Base-by-base conservation (phyloP, 176 grass and related monocot genomes). In the Raddia guianensis region DNA sequence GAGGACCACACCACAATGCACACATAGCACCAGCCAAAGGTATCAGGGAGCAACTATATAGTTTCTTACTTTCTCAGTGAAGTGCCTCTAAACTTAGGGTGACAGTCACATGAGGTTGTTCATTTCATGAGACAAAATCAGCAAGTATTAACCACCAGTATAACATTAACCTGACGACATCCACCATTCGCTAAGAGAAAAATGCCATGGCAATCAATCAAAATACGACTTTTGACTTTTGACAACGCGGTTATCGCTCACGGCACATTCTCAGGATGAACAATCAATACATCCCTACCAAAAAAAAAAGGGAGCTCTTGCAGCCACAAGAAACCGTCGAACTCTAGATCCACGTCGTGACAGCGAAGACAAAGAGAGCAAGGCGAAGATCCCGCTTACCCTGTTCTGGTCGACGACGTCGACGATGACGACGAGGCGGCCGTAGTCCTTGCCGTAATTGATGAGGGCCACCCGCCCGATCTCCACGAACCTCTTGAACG, bases 361-460 rank as follows among this genome's bases (percentile, higher is more conserved):
- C 37, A 68, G 7, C 55, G 10, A 12, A 62, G 27, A 5, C 12
- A 62, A 62, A 0, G 1, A 33, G 3, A 6, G 3, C 15, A 16
- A 6, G 14, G 1, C 27, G 6, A 18, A 67, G 37, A 62, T 62
- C 61, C 67, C 61, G 72, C 72, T 81, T 77, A 97, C 94, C 76
- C 91, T 70, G 74, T 93, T 93, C 86, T 97, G 91, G 63, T 97
- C 94, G 20, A 97, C 70, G 62, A 97, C 76, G 44, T 97, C 93
- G 66, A 97, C 90, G 82, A 97, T 97, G 20, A 97, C 93, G 66
- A 97, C 93, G n/a, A 97, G 85, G 56, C 77, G 83, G 59, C 90
- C 93, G 66, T 93, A 97, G 32, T 97, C 93, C 83, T 97, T 97
- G 54, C 93, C 93, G 66, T 97, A 97, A 88, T 93, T 97, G 43